A percentile compares a stretch with the other conserved stretches of the same genome.
phyloP scores from a whole-genome alignment of 1,284 basidiomycete genomes.

The Vanrija pseudolonga region DNA sequence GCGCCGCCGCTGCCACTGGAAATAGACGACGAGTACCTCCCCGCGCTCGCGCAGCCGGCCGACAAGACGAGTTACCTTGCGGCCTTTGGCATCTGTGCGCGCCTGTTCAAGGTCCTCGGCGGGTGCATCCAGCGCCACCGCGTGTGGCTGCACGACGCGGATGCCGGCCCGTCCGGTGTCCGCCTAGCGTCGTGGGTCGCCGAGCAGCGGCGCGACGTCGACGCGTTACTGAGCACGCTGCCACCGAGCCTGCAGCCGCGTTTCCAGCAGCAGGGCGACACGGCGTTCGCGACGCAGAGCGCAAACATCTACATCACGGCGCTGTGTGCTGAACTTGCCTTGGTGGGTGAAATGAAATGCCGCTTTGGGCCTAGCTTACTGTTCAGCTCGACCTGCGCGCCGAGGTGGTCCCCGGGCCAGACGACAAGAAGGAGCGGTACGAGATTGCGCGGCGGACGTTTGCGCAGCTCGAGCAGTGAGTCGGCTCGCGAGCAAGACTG shows the following conservation, averaged over 20 bases:
- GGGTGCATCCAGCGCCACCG: slow-evolving; percentile 26
- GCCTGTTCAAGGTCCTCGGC: slow-evolving; percentile 21
- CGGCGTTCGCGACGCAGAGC: slow-evolving; percentile 23
- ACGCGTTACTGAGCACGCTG: slow-evolving; percentile 10
- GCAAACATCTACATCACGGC: slow-evolving; percentile 34
- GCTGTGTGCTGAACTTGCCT: slow-evolving; percentile 24
- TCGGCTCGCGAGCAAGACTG: not conserved
- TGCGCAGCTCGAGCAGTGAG: slow-evolving; percentile 2
- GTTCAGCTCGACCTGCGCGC: slow-evolving; percentile 22
- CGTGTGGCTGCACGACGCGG: slow-evolving; percentile 12
- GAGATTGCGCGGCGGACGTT: slow-evolving; percentile 20
- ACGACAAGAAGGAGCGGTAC: slow-evolving; percentile 15
- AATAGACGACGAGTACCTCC: slow-evolving; percentile 27
- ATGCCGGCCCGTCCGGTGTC: slow-evolving; percentile 3
- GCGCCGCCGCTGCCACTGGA: slow-evolving; percentile 23
- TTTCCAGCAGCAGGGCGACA: not conserved
- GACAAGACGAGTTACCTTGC: slow-evolving; percentile 18
- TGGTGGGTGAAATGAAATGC: no score
- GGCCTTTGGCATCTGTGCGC: slow-evolving; percentile 16
- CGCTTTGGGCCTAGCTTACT: not conserved
- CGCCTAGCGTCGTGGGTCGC: not conserved
- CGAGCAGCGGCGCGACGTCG: not conserved
- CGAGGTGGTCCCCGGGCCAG: slow-evolving; percentile 16
- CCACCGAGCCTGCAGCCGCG: slow-evolving; percentile 4
- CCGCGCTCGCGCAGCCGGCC: slow-evolving; percentile 5